A percentile compares a stretch with the other conserved stretches of the same genome.
These are phyloP conservation scores for Heritiera littoralis DNA, from an alignment of 345 rosid genomes.

Conservation along the genomic window DNA sequence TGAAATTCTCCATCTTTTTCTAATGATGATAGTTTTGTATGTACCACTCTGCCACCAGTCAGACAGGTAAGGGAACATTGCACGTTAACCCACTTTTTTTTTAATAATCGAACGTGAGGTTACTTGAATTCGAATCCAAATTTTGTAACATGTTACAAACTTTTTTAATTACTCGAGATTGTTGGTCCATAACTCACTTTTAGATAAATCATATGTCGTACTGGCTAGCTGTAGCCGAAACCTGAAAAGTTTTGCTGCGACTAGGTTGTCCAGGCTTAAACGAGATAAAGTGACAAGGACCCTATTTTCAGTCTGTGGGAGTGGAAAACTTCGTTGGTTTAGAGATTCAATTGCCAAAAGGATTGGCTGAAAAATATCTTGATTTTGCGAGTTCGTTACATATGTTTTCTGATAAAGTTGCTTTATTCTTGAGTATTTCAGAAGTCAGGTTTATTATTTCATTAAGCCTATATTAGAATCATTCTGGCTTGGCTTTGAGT, in stretches of 20 bases:
- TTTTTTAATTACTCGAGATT: no score
- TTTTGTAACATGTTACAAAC: no score
- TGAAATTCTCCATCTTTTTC: neutral
- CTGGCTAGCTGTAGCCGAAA: neutral
- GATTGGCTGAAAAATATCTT: neutral
- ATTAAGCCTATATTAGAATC: neutral
- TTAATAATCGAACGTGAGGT: no score
- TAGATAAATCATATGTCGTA: neutral
- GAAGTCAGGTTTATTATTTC: neutral
- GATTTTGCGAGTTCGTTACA: neutral
- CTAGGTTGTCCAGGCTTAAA: neutral
- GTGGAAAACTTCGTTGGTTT: neutral
- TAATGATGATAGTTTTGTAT: neutral
- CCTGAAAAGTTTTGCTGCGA: neutral
- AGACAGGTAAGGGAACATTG: constrained; percentile 3
- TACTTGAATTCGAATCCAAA: no score
- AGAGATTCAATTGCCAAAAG: neutral
- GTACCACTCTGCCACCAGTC: constrained; percentile 11
- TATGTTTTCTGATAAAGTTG: neutral
- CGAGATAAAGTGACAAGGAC: neutral
- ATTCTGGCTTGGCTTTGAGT: neutral
- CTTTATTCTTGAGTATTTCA: neutral
- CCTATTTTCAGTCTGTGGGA: neutral
- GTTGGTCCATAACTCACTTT: no score
- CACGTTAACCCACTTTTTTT: constrained; percentile 5